A percentile compares a stretch with the other conserved stretches of the same genome.
Conservation (phyloP, 441 rosid species). For the Gossypium davidsonii region DNA sequence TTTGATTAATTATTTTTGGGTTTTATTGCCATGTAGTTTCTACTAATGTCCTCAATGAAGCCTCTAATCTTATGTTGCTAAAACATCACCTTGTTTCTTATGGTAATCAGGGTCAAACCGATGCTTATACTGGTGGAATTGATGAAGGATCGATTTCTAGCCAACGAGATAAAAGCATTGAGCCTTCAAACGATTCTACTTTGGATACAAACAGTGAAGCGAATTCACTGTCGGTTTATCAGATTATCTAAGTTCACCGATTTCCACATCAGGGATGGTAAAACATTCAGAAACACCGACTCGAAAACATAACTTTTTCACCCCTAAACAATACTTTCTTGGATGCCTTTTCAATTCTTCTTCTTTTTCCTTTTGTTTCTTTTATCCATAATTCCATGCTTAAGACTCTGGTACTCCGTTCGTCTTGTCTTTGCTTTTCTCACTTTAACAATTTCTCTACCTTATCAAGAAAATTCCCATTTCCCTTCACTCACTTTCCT, state of each 20-base stretch:
- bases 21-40: slow-evolving; percentile 23
- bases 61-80: slow-evolving; percentile 11
- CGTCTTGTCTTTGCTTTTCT: slow-evolving; percentile 20
- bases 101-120: not conserved
- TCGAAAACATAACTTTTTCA: slow-evolving; percentile 21
- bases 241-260: slow-evolving; percentile 30
- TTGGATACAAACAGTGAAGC: slow-evolving; percentile 18
- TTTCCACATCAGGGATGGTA: slow-evolving; percentile 20
- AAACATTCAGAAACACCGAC: slow-evolving; percentile 19
- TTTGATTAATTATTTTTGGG: not conserved
- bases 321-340: slow-evolving; percentile 24
- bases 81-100: slow-evolving; percentile 17
- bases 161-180: not conserved
- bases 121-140: not conserved
- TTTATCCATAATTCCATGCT: slow-evolving; percentile 23
- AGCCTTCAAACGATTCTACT: slow-evolving; percentile 16
- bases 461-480: slow-evolving; percentile 14
- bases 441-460: slow-evolving; percentile 15
- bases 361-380: not conserved
- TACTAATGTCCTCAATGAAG: slow-evolving; percentile 7
- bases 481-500: slow-evolving; percentile 5
- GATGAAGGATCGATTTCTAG: not conserved
- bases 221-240: slow-evolving; percentile 19
- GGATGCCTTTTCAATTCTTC: too few relatives aligned
- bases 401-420: slow-evolving; percentile 17